These are phyloP conservation scores for Aspergillus saccharolyticus DNA, from an alignment of 495 filamentous ascomycete genomes.

Conservation along the genomic window DNA sequence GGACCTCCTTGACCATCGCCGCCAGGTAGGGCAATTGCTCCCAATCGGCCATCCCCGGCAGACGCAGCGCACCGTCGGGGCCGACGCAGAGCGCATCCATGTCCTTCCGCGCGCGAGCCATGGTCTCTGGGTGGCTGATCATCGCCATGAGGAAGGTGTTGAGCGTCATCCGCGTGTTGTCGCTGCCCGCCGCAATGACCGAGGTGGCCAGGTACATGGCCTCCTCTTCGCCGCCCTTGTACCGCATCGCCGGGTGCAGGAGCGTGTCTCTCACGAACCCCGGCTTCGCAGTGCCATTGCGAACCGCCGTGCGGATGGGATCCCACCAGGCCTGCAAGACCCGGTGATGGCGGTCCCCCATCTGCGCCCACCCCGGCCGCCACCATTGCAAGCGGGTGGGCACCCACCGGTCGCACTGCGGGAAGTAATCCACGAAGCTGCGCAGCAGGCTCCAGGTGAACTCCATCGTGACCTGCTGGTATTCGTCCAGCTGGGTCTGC, in stretches of 20 bases:
- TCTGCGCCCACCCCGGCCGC: constrained; percentile 30
- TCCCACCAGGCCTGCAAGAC: constrained; percentile 36
- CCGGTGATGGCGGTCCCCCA: constrained; percentile 24
- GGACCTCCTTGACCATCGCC: constrained; percentile 29
- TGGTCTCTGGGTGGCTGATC: constrained; percentile 25
- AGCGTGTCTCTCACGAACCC: constrained; percentile 31
- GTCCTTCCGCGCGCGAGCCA: constrained; percentile 27
- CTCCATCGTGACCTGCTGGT: constrained; percentile 23
- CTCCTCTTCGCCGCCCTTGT: constrained; percentile 34
- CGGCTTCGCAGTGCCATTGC: constrained; percentile 21
- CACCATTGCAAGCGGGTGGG: constrained; percentile 30
- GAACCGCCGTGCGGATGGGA: constrained; percentile 21
- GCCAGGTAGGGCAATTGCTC: constrained; percentile 27
- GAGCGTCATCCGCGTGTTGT: constrained; percentile 38
- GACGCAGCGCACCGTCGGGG: constrained; percentile 17
- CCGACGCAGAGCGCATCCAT: constrained; percentile 36
- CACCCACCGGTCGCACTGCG: constrained; percentile 18
- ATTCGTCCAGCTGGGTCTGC: constrained; percentile 21
- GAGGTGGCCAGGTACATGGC: constrained; percentile 41
- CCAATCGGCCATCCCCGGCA: constrained; percentile 29
- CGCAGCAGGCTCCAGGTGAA: constrained; percentile 26
- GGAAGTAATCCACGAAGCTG: constrained; percentile 38
- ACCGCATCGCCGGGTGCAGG: constrained; percentile 31
- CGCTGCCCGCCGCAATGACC: constrained; percentile 41
- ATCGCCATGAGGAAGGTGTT: constrained; percentile 36